Conservation (phyloP, 2,329 filamentous ascomycete genomes). For the Cladosporium sp. region DNA sequence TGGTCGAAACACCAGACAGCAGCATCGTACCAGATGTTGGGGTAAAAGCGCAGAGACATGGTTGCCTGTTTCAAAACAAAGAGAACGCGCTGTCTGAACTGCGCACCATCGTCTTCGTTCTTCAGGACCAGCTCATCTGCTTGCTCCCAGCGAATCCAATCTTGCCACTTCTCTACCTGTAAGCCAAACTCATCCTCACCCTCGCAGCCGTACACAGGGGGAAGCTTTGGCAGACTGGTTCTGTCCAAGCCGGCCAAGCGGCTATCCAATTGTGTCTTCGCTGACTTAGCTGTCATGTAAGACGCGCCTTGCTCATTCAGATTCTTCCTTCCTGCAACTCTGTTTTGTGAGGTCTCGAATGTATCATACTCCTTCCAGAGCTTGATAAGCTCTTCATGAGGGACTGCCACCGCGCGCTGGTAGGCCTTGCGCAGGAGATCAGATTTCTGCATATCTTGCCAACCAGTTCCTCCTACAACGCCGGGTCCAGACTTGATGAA, state of each 20-base stretch:
- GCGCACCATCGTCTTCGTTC: conserved; percentile 68
- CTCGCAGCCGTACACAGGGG: conserved; percentile 79
- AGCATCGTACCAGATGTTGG: conserved; percentile 92
- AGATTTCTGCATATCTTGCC: conserved; percentile 99
- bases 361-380: conserved; percentile 98
- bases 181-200: conserved; percentile 78
- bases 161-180: conserved; percentile 86
- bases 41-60: conserved; percentile 91
- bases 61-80: conserved; percentile 92
- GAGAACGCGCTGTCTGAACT: conserved; percentile 73
- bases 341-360: conserved; percentile 92
- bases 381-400: conserved; percentile 74
- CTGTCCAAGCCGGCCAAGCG: conserved; percentile 72
- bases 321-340: conserved; percentile 88
- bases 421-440: conserved; percentile 88
- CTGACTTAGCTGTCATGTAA: conserved; percentile 94
- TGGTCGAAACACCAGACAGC: conserved; percentile 89
- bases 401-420: conserved; percentile 81
- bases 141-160: conserved; percentile 94
- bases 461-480: conserved; percentile 70
- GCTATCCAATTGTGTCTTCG: conserved; percentile 85
- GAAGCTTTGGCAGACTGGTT: conserved; percentile 73
- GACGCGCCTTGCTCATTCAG: conserved; percentile 86
- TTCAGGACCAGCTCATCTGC: conserved; percentile 84
- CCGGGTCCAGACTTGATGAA: conserved; percentile 89